Evolutionary conservation across 192 early-diverging fungal species (phyloP), one percentile per base, ranked within the genome.

Genomic region (Podila epigama): DNA sequence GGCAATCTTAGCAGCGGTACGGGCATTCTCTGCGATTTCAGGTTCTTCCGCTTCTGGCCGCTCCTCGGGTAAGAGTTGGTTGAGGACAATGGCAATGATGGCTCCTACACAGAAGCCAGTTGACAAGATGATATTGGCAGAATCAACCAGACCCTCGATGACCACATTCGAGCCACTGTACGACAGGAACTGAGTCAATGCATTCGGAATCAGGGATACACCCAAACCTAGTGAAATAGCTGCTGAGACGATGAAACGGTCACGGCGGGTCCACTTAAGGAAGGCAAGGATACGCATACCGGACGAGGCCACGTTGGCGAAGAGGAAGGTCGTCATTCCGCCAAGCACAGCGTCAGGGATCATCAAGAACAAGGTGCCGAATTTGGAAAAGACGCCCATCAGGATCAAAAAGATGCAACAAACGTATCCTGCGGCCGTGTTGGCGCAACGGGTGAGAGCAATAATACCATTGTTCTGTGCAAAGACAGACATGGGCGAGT

Each of bases 381-480:
- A 79, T 60, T 87, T 87, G 35, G 81, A 81, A 66, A 87, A 84
- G 37, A 86, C 56, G 11, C 85, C 85, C 57, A 70, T 81, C 34
- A 87, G 25, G 42, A 87, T 80, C 32, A 87, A 50, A n/a, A 82
- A 84, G 8, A 73, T 27, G 66, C 83, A 84, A 34, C 81, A 82
- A 53, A 81, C 70, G 64, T 84, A 82, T 51, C 85, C 85, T n/a
- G 85, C 85, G 12, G 69, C 55, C 1, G 82, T 44, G 42, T 79
- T 82, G 15, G 83, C 83, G 42, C 83, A 84, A 29, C 84, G 68
- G 7, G 85, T 84, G 27, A 86, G 39, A 15, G 85, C 85, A 65
- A 86, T 84, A 34, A 86, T 81, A 34, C 85, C 85, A 28, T 86
- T 86, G 50, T 86, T 86, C 44, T 87, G 85, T 13, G 85, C 77